Percentiles rank a stretch among this genome's conserved stretches.
Evolutionary conservation across 2,329 filamentous ascomycete genomes (phyloP).

Genomic region (Didymella keratinophila): DNA sequence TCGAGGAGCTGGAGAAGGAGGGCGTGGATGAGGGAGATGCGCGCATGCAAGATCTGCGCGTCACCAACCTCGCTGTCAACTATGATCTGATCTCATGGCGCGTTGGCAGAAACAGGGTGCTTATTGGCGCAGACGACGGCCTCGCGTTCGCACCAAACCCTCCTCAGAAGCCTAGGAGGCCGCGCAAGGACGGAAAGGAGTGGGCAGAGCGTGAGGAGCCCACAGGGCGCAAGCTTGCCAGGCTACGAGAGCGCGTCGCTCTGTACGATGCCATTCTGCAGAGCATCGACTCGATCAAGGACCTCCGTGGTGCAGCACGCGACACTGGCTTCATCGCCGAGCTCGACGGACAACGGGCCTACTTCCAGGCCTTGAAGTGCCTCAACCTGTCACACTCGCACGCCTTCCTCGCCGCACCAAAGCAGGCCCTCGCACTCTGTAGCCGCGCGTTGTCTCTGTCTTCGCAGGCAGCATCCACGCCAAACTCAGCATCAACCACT

Average conservation of each 20-base stretch:
- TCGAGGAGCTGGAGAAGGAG: slow-evolving; percentile 87
- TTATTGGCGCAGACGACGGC: slow-evolving; percentile 85
- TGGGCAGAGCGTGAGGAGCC: slow-evolving; percentile 67
- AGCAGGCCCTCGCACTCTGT: slow-evolving; percentile 86
- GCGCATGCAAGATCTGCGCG: slow-evolving; percentile 89
- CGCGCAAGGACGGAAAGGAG: slow-evolving; percentile 59
- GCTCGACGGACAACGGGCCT: slow-evolving; percentile 78
- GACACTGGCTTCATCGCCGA: slow-evolving; percentile 79
- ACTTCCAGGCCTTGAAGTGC: slow-evolving; percentile 90
- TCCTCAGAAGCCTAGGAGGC: slow-evolving; percentile 61
- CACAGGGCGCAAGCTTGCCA: slow-evolving; percentile 76
- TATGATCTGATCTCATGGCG: slow-evolving; percentile 95
- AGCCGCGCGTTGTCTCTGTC: slow-evolving; percentile 73
- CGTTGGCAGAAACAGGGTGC: slow-evolving; percentile 87
- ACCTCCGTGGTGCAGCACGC: slow-evolving; percentile 87
- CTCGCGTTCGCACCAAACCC: slow-evolving; percentile 64
- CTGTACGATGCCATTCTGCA: slow-evolving; percentile 91
- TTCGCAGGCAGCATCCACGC: slow-evolving; percentile 57
- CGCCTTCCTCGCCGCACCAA: slow-evolving; percentile 72
- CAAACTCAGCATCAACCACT: slow-evolving; percentile 46
- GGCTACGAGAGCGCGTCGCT: slow-evolving; percentile 84
- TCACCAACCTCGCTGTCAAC: slow-evolving; percentile 91
- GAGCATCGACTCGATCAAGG: slow-evolving; percentile 87
- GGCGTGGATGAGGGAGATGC: slow-evolving; percentile 83
- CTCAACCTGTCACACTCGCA: slow-evolving; percentile 88